These are phyloP conservation scores for Mercurialis annua DNA, from an alignment of 345 rosid genomes.

Conservation along the genomic window DNA sequence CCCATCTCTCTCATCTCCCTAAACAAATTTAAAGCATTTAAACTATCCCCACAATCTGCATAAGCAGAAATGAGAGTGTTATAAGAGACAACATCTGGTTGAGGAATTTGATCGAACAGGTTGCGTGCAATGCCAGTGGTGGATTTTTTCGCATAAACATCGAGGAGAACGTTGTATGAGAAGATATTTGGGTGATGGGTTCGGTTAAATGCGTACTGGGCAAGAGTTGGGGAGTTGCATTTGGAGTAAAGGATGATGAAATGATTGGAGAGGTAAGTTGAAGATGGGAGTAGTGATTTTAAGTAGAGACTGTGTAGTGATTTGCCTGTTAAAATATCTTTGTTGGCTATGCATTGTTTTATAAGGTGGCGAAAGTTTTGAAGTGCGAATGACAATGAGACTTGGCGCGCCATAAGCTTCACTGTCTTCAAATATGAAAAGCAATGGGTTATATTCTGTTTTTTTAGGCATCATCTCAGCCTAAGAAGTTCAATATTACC, in stretches of 20 bases:
- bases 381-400: conserved; percentile 50
- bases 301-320: conserved; percentile 66
- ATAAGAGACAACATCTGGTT: conserved; percentile 70
- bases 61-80: conserved; percentile 75
- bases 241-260: conserved; percentile 86
- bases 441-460: no score
- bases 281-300: conserved; percentile 57
- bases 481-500: no score
- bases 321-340: conserved; percentile 59
- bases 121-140: conserved; percentile 43
- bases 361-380: conserved; percentile 49
- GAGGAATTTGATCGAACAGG: conserved; percentile 79
- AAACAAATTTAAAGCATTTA: conserved; percentile 46
- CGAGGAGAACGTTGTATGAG: conserved; percentile 70
- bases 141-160: conserved; percentile 47
- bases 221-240: conserved; percentile 51
- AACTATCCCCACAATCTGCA: conserved; percentile 53
- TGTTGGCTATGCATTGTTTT: conserved; percentile 46
- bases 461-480: no score
- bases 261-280: conserved; percentile 84
- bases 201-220: conserved; percentile 46
- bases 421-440: neutral
- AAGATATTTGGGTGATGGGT: conserved; percentile 57
- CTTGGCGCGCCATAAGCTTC: conserved; percentile 43
- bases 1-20: conserved; percentile 49